Evolutionary conservation across 1,284 basidiomycete species (phyloP).

Genomic region (Phaffia rhodozyma): DNA sequence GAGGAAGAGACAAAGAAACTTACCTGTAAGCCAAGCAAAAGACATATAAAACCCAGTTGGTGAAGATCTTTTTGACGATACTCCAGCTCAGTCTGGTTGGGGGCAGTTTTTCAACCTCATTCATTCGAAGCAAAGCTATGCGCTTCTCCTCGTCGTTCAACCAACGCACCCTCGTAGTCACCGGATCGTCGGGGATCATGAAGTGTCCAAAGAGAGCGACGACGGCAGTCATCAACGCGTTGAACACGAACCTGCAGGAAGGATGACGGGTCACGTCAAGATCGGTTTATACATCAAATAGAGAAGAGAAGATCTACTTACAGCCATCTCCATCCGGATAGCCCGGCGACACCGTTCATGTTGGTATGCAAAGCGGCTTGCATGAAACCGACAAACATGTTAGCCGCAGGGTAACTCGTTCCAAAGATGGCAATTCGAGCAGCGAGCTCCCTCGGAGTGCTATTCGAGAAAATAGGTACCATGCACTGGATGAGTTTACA

Average conservation of each 20-base stretch:
- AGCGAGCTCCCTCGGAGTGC: conserved; percentile 24
- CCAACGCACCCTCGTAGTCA: conserved; percentile 21
- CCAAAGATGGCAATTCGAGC: conserved; percentile 25
- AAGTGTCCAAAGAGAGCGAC: conserved; percentile 24
- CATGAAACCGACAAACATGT: conserved; percentile 25
- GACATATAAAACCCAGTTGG: conserved; percentile 21
- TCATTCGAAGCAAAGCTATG: conserved; percentile 22
- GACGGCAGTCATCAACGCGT: conserved; percentile 26
- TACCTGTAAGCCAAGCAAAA: conserved; percentile 21
- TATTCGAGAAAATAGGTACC: background rate
- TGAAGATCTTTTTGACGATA: conserved; percentile 18
- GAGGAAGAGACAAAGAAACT: background rate
- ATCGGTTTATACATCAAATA: too few species aligned
- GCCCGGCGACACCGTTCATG: conserved; percentile 20
- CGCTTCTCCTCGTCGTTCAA: conserved; percentile 20
- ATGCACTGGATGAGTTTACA: too few species aligned
- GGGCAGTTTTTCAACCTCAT: conserved; percentile 21
- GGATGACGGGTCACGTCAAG: too few species aligned
- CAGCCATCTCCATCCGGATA: conserved; percentile 23
- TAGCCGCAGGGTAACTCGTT: conserved; percentile 23
- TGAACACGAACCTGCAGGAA: conserved; percentile 20
- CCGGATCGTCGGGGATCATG: conserved; percentile 23
- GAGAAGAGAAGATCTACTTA: too few species aligned
- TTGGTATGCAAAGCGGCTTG: conserved; percentile 21
- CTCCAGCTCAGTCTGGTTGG: conserved; percentile 12